A percentile compares a stretch with the other conserved stretches of the same genome.
Evolutionary conservation across 208 protist species (phyloP).

Genomic region (Leptomonas seymouri): DNA sequence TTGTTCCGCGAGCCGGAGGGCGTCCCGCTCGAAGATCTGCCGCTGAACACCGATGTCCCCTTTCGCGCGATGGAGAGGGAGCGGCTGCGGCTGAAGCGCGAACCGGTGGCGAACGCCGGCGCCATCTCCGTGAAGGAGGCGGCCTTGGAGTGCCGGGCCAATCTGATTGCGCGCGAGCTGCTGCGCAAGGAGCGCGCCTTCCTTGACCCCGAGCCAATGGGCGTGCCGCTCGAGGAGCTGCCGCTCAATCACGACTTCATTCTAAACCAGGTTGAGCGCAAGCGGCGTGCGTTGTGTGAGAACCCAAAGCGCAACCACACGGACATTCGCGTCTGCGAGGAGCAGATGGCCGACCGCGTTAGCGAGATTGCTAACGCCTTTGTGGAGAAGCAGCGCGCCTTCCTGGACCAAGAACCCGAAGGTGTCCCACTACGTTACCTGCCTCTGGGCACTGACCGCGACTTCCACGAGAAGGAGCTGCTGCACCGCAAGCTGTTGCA

Average conservation of each 20-base stretch:
- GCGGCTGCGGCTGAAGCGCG: constrained; percentile 64
- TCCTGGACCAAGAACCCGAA: constrained; percentile 77
- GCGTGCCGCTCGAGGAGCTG: constrained; percentile 78
- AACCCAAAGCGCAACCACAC: constrained; percentile 59
- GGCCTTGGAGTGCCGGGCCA: constrained; percentile 52
- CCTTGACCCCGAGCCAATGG: constrained; percentile 83
- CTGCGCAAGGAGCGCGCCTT: constrained; percentile 80
- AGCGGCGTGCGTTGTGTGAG: constrained; percentile 47
- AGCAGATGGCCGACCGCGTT: constrained; percentile 69
- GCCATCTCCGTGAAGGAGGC: constrained; percentile 40
- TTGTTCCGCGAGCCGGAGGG: constrained; percentile 71
- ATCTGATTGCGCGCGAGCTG: constrained; percentile 56
- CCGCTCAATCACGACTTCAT: constrained; percentile 73
- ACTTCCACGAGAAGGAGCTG: constrained; percentile 73
- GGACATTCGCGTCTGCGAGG: constrained; percentile 57
- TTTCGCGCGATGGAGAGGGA: constrained; percentile 56
- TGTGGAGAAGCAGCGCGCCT: constrained; percentile 69
- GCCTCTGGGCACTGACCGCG: constrained; percentile 63
- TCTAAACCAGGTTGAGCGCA: constrained; percentile 70
- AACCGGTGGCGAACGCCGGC: constrained; percentile 39
- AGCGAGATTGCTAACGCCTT: constrained; percentile 69
- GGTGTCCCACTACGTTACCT: constrained; percentile 78
- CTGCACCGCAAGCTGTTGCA: constrained; percentile 46
- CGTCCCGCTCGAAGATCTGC: constrained; percentile 64
- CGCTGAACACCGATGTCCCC: constrained; percentile 57